These are phyloP conservation scores for Xylariaceae sp. DNA, from an alignment of 2,329 filamentous ascomycete species.

Conservation along the genomic window DNA sequence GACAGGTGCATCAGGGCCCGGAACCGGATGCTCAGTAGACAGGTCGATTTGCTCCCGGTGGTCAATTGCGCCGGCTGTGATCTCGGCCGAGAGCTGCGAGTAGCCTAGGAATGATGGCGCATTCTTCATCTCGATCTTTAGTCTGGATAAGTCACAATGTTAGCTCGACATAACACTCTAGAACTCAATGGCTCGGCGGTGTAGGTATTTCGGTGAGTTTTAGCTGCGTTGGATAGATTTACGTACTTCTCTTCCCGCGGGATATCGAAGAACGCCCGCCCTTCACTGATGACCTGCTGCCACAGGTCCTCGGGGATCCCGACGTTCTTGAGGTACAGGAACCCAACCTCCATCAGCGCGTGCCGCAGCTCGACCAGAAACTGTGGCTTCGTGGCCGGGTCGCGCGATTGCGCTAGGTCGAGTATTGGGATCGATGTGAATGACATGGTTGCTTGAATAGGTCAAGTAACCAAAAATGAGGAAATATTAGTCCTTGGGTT, in stretches of 20 bases:
- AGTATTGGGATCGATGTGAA: conserved; percentile 81
- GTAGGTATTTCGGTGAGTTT: too few species aligned
- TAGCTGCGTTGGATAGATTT: too few species aligned
- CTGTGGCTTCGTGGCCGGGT: conserved; percentile 70
- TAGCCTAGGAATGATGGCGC: conserved; percentile 75
- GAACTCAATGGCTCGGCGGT: not conserved
- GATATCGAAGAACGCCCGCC: conserved; percentile 78
- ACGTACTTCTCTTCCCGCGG: conserved; percentile 75
- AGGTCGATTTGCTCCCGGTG: conserved; percentile 89
- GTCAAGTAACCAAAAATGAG: too few species aligned
- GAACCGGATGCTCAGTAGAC: conserved; percentile 76
- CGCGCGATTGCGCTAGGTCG: conserved; percentile 71
- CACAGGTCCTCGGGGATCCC: conserved; percentile 73
- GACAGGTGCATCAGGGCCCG: conserved; percentile 65
- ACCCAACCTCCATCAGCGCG: conserved; percentile 85
- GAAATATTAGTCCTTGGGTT: too few species aligned
- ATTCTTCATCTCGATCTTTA: conserved; percentile 76
- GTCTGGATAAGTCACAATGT: conserved; percentile 45
- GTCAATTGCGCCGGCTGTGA: conserved; percentile 77
- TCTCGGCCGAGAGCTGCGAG: conserved; percentile 69
- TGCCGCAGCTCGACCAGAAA: conserved; percentile 76
- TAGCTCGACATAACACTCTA: not conserved
- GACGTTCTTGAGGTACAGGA: conserved; percentile 83
- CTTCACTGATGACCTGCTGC: conserved; percentile 69
- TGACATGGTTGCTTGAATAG: conserved; percentile 60